Percentiles rank a stretch among this genome's conserved stretches.
These are phyloP conservation scores for Acanthamoeba sp. DNA, from an alignment of 208 protist species.

Conservation along the genomic window DNA sequence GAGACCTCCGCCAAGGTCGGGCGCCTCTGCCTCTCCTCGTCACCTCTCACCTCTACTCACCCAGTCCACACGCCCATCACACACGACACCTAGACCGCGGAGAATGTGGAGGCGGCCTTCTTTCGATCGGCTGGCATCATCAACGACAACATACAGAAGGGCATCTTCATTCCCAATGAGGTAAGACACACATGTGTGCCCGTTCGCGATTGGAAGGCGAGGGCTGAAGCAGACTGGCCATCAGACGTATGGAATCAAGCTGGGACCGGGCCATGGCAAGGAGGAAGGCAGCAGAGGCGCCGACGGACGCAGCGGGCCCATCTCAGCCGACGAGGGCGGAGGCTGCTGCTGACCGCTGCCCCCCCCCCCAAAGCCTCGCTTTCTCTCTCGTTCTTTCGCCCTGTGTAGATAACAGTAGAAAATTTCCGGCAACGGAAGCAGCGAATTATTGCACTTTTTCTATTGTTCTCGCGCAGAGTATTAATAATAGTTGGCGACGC, in stretches of 20 bases:
- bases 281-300: background rate
- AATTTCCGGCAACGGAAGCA: no score
- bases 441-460: no score
- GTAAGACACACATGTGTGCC: background rate
- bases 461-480: no score
- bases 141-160: conserved; percentile 96
- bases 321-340: background rate
- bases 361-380: background rate
- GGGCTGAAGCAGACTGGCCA: background rate
- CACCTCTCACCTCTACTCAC: background rate
- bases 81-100: conserved; percentile 83
- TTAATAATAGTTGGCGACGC: no score
- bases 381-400: background rate
- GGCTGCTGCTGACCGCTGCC: background rate
- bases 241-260: background rate
- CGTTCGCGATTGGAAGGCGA: background rate
- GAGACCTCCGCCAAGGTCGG: conserved; percentile 98
- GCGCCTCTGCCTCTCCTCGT: conserved; percentile 73
- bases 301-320: no score
- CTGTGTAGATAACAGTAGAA: no score
- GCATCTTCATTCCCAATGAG: conserved; percentile 79
- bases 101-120: conserved; percentile 97
- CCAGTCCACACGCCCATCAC: background rate
- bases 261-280: background rate
- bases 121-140: conserved; percentile 95